Evolutionary conservation across 108 stramenopile genomes (phyloP), one percentile per base, ranked within the genome.

Genomic region (Cyclotella kingstonii): DNA sequence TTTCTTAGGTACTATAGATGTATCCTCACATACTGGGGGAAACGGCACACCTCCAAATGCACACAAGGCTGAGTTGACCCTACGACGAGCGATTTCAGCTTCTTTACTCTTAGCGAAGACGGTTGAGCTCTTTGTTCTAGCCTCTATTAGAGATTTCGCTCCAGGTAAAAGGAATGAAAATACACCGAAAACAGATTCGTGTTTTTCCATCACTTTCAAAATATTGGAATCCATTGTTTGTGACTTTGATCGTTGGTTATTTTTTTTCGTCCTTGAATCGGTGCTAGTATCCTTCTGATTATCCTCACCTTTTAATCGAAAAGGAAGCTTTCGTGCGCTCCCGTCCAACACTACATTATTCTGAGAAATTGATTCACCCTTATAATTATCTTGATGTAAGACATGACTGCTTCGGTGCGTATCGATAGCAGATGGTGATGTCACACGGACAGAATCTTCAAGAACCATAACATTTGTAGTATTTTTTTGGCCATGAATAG

Each of bases 101-200:
- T 74, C 64, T 2, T 3, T 6, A 51, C 18, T 26, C n/a, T 54
- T 19, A n/a, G 31, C 27, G 6, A 46, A 17, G 30, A 28, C 9
- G 8, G 43, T 23, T 34, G 9, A 5, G 21, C 49, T 14, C 1
- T 55, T 34, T 15, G 57, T 30, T 28, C 30, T 58, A 8, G 44
- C 19, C 18, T 80, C 63, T 9, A 75, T 17, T 10, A 84, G 54
- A 18, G 72, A 73, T 48, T 83, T 85, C 3, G 87, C 64, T 14
- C 86, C 86, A 9, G 90, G 90, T 10, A 91, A 49, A 46, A 91
- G 65, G 53, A 87, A 91, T 9, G 77, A 61, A 54, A 81, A 82
- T 18, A 68, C 73, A 12, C 36, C 52, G 44, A 91, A 91, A 12
- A 47, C 34, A 2, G 49, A 45, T 19, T 35, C 33, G 50, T 75